These are phyloP conservation scores for Podospora pseudoanserina DNA, from an alignment of 495 filamentous ascomycete genomes.

Conservation along the genomic window DNA sequence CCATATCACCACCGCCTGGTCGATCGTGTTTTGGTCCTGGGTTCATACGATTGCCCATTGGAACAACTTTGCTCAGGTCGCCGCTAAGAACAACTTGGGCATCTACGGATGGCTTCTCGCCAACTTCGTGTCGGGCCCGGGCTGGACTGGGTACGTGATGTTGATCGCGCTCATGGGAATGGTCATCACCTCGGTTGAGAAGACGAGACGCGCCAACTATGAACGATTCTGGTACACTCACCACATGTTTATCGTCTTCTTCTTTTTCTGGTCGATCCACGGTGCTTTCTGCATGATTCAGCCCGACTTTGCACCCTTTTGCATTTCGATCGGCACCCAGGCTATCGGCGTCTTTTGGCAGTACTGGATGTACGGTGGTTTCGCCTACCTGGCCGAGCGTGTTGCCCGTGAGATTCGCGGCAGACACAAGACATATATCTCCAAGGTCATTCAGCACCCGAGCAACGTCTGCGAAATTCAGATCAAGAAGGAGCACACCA, in stretches of 20 bases:
- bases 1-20: conserved; percentile 76
- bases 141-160: conserved; percentile 80
- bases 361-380: conserved; percentile 74
- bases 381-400: conserved; percentile 67
- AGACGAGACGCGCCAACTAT: conserved; percentile 65
- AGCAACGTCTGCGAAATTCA: conserved; percentile 81
- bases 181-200: conserved; percentile 65
- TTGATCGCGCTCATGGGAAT: conserved; percentile 64
- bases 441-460: conserved; percentile 78
- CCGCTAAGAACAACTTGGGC: conserved; percentile 65
- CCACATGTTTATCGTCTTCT: conserved; percentile 74
- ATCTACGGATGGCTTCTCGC: conserved; percentile 66
- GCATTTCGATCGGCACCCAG: conserved; percentile 54
- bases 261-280: conserved; percentile 78
- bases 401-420: conserved; percentile 67
- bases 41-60: conserved; percentile 77
- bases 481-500: conserved; percentile 77
- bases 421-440: conserved; percentile 71
- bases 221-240: conserved; percentile 80
- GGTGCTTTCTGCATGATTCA: conserved; percentile 80
- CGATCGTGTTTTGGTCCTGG: conserved; percentile 77
- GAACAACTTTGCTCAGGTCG: conserved; percentile 74
- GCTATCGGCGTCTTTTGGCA: conserved; percentile 75
- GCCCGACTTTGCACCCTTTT: conserved; percentile 67
- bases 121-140: conserved; percentile 69